Evolutionary conservation across 2,329 filamentous ascomycete genomes (phyloP).

Genomic region (Diaporthe helianthi): DNA sequence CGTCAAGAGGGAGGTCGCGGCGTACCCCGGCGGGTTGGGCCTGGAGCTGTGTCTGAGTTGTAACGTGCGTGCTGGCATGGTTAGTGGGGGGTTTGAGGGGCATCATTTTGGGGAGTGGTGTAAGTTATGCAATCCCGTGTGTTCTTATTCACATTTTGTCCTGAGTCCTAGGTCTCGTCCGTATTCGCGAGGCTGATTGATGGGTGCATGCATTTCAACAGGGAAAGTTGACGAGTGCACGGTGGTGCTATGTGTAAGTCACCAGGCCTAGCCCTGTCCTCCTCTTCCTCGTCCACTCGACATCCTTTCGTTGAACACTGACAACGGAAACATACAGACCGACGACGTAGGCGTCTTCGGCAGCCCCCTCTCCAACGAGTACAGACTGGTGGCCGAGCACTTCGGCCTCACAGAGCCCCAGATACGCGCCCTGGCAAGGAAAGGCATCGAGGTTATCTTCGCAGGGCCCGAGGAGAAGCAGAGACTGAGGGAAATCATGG

Average conservation of each 20-base stretch:
- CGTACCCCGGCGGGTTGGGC: slow-evolving; percentile 58
- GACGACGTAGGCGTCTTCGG: slow-evolving; percentile 86
- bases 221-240: slow-evolving; percentile 59
- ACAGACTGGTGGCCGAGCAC: slow-evolving; percentile 73
- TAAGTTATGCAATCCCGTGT: slow-evolving; percentile 12
- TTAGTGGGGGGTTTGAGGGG: slow-evolving; percentile 66
- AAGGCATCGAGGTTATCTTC: slow-evolving; percentile 72
- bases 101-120: slow-evolving; percentile 84
- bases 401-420: slow-evolving; percentile 62
- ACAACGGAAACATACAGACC: slow-evolving; percentile 68
- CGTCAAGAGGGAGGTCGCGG: slow-evolving; percentile 64
- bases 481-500: slow-evolving; percentile 60
- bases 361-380: slow-evolving; percentile 79
- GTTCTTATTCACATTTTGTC: not conserved
- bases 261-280: not conserved
- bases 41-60: slow-evolving; percentile 82
- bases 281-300: not conserved
- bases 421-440: slow-evolving; percentile 63
- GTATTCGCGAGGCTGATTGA: not conserved
- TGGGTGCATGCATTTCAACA: not conserved
- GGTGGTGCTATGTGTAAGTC: slow-evolving; percentile 73
- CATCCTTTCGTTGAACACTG: not conserved
- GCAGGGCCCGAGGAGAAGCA: slow-evolving; percentile 66
- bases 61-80: slow-evolving; percentile 80
- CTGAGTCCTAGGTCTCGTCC: too few species aligned